A percentile compares a stretch with the other conserved stretches of the same genome.
Conservation (phyloP, 768 basidiomycete genomes). For the Tephrocybe sp. region DNA sequence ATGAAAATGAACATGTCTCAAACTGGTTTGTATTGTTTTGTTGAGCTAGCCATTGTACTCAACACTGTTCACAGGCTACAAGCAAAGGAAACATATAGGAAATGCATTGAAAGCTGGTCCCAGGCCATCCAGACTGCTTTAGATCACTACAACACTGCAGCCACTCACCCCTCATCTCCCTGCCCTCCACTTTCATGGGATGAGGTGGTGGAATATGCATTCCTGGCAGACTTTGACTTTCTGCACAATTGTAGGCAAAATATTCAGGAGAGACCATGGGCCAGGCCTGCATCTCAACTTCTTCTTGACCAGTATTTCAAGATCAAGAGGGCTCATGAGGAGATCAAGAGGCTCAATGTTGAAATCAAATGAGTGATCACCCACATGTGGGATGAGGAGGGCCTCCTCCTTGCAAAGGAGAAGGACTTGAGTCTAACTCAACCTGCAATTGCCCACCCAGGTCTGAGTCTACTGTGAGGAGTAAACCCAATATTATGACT, state of each 20-base stretch:
- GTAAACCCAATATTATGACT: no score
- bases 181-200: constrained; percentile 22
- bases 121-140: constrained; percentile 23
- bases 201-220: constrained; percentile 24
- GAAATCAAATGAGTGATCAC: constrained; percentile 22
- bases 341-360: constrained; percentile 21
- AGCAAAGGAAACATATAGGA: constrained; percentile 24
- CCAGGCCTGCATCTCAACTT: constrained; percentile 14
- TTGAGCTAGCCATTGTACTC: background rate
- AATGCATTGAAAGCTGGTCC: constrained; percentile 21
- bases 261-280: constrained; percentile 15
- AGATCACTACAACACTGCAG: constrained; percentile 24
- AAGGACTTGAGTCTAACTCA: no score
- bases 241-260: constrained; percentile 17
- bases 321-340: constrained; percentile 22
- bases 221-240: constrained; percentile 24
- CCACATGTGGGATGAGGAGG: constrained; percentile 16
- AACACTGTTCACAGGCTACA: constrained; percentile 24
- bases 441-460: no score
- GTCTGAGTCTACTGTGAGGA: no score
- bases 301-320: constrained; percentile 20
- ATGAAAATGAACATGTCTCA: constrained; percentile 16
- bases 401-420: no score
- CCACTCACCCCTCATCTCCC: constrained; percentile 18
- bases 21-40: constrained; percentile 21